These are phyloP conservation scores for Sporothrix schenckii DNA, from an alignment of 2,329 filamentous ascomycete species.

Conservation along the genomic window DNA sequence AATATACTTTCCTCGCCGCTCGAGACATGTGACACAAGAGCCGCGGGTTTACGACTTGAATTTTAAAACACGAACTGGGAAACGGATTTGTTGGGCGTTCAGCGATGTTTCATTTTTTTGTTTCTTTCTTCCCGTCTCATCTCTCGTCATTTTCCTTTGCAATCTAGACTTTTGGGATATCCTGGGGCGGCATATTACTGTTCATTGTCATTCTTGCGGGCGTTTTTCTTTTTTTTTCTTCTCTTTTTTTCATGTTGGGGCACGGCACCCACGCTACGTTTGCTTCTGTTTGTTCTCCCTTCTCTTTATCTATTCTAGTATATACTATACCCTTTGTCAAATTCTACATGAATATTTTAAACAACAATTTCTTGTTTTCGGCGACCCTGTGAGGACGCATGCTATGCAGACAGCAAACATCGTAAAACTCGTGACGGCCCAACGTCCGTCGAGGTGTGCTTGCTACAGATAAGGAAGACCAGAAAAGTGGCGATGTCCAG, in stretches of 20 bases:
- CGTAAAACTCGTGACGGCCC: neutral
- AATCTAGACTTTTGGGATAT: conserved; percentile 9
- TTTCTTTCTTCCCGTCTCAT: conserved; percentile 2
- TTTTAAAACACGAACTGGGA: neutral
- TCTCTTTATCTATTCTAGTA: neutral
- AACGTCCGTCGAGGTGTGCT: neutral
- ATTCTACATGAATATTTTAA: neutral
- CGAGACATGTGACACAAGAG: neutral
- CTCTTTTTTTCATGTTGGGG: neutral
- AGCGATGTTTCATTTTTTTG: neutral
- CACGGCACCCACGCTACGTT: neutral
- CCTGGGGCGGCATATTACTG: neutral
- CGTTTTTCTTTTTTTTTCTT: neutral
- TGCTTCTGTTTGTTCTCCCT: neutral
- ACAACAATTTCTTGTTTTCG: neutral
- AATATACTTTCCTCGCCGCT: neutral
- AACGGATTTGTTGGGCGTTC: conserved; percentile 3
- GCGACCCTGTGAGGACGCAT: neutral
- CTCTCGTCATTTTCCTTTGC: neutral
- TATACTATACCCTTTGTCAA: conserved; percentile 27
- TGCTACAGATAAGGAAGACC: neutral
- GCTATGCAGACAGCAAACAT: neutral
- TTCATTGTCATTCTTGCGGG: neutral
- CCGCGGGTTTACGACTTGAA: too few species aligned
- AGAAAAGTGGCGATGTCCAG: neutral